Percentiles rank a stretch among this genome's conserved stretches.
Conservation (phyloP, 2,329 filamentous ascomycete genomes). For the Fusarium robinianum region DNA sequence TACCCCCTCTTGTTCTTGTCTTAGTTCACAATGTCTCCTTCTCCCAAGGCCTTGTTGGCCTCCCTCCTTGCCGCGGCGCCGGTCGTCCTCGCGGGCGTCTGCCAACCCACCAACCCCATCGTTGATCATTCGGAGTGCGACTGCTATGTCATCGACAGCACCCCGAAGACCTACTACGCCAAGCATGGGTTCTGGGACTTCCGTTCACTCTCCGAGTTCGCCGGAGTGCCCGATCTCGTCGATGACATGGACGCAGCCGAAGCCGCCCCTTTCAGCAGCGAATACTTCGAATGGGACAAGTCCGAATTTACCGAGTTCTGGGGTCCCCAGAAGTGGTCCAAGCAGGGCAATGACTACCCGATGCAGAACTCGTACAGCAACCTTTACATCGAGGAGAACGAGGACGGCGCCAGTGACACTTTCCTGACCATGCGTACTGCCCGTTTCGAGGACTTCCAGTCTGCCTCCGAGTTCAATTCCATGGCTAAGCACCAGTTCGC, state of each 20-base stretch:
- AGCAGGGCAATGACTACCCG: constrained; percentile 40
- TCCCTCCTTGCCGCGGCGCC: constrained; percentile 32
- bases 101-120: not conserved
- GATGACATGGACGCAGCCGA: constrained; percentile 35
- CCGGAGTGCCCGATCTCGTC: constrained; percentile 40
- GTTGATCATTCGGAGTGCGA: constrained; percentile 36
- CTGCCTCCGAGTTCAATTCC: constrained; percentile 52
- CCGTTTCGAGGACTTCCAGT: constrained; percentile 48
- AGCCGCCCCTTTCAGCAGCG: constrained; percentile 41
- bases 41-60: constrained; percentile 23
- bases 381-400: constrained; percentile 50
- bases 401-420: constrained; percentile 43
- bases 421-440: constrained; percentile 53
- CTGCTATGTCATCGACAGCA: constrained; percentile 38
- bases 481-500: constrained; percentile 33
- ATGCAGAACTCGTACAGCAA: constrained; percentile 48
- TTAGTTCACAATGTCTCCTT: constrained; percentile 33
- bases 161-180: constrained; percentile 33
- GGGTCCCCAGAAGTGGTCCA: constrained; percentile 46
- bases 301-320: constrained; percentile 42
- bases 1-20: too few species aligned
- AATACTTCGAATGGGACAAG: constrained; percentile 42
- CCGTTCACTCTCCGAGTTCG: constrained; percentile 35
- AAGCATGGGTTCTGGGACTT: constrained; percentile 40
- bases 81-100: constrained; percentile 19